phyloP scores from a whole-genome alignment of 176 grass and related monocot genomes.

The Musa schizocarpa region DNA sequence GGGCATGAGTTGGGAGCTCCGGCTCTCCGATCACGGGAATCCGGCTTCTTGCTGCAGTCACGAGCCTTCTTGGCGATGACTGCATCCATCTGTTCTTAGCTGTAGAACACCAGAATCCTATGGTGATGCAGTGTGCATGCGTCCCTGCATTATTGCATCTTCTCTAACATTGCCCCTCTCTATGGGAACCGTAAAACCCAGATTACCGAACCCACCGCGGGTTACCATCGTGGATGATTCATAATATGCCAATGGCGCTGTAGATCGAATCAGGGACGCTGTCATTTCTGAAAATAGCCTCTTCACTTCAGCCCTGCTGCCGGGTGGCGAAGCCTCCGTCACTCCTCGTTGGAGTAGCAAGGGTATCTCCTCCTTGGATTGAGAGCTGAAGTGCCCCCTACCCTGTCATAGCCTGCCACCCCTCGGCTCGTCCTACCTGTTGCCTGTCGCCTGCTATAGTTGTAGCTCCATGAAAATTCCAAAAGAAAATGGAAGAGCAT shows the following conservation, averaged over 20 bases:
- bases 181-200: neutral
- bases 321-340: no score
- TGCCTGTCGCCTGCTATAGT: no score
- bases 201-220: neutral
- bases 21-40: no score
- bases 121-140: no score
- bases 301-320: neutral
- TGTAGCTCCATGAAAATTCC: no score
- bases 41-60: neutral
- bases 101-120: neutral
- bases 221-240: neutral
- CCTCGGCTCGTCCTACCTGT: no score
- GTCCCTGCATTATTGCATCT: neutral
- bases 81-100: neutral
- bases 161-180: neutral
- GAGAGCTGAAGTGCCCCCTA: neutral
- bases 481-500: no score
- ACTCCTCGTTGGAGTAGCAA: no score
- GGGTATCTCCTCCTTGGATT: neutral
- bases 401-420: neutral
- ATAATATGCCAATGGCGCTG: neutral
- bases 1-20: no score
- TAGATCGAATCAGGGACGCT: neutral
- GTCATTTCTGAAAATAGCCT: neutral
- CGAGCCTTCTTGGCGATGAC: neutral